Conservation (phyloP, 2,329 filamentous ascomycete genomes). For the Ophiostoma piceae region DNA sequence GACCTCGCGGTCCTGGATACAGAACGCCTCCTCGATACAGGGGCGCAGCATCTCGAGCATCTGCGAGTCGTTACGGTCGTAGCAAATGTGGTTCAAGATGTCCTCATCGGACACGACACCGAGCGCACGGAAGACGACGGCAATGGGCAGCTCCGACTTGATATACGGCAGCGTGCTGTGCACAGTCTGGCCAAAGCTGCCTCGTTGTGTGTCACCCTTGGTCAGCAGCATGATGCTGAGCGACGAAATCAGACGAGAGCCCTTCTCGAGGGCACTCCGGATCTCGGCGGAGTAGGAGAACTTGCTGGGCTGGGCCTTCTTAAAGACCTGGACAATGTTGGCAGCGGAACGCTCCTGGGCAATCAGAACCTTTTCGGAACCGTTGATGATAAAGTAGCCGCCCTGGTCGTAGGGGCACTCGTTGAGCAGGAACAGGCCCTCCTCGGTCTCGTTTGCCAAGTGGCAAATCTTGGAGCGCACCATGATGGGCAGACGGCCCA, state of each 20-base stretch:
- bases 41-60: conserved; percentile 98
- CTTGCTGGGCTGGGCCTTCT: conserved; percentile 87
- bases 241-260: conserved; percentile 88
- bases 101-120: conserved; percentile 97
- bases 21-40: conserved; percentile 93
- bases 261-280: conserved; percentile 91
- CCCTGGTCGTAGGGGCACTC: conserved; percentile 98
- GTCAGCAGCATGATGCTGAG: conserved; percentile 85
- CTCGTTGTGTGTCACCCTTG: conserved; percentile 74
- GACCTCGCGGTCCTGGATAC: conserved; percentile 90
- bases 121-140: conserved; percentile 89
- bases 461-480: conserved; percentile 95
- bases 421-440: conserved; percentile 83
- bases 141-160: conserved; percentile 88
- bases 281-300: conserved; percentile 95
- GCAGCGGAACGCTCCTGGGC: conserved; percentile 95
- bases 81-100: conserved; percentile 96
- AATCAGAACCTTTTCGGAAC: conserved; percentile 96
- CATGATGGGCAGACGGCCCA: conserved; percentile 96
- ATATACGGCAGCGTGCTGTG: conserved; percentile 89
- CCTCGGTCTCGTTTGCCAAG: conserved; percentile 74
- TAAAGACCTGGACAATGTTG: conserved; percentile 98
- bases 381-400: conserved; percentile 99
- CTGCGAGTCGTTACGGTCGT: conserved; percentile 87
- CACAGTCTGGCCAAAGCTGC: conserved; percentile 79